These are phyloP conservation scores for Gyrodon lividus DNA, from an alignment of 768 basidiomycete genomes.

Conservation along the genomic window DNA sequence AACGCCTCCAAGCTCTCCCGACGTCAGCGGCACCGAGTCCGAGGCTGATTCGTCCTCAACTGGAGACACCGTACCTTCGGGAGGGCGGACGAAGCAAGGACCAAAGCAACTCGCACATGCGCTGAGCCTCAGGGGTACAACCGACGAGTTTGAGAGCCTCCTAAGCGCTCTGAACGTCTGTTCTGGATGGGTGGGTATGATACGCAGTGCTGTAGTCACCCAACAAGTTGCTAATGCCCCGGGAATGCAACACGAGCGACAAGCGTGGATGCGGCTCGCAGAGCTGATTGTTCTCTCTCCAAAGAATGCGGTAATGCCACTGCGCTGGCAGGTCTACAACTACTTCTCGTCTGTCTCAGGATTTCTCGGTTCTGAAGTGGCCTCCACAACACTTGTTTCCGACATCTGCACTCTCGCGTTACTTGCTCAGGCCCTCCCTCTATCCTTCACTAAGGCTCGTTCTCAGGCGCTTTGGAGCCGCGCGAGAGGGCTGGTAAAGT, in stretches of 20 bases:
- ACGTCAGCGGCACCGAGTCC: constrained; percentile 24
- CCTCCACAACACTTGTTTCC: constrained; percentile 38
- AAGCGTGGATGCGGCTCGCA: constrained; percentile 51
- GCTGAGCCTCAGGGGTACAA: constrained; percentile 35
- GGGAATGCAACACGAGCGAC: constrained; percentile 39
- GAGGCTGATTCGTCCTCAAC: constrained; percentile 31
- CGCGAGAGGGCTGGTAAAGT: constrained; percentile 26
- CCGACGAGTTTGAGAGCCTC: constrained; percentile 40
- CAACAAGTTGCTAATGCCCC: not conserved
- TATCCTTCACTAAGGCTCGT: constrained; percentile 36
- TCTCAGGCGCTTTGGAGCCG: constrained; percentile 47
- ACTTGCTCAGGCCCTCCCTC: constrained; percentile 44
- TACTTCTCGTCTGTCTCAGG: constrained; percentile 38
- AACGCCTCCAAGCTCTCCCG: constrained; percentile 30
- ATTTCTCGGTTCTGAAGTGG: not conserved
- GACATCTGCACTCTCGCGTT: constrained; percentile 61
- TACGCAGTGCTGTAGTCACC: constrained; percentile 26
- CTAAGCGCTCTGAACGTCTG: constrained; percentile 39
- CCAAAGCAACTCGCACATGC: constrained; percentile 24
- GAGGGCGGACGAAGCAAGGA: constrained; percentile 4
- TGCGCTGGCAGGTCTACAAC: constrained; percentile 56
- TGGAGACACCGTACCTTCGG: constrained; percentile 24
- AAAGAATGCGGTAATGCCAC: constrained; percentile 24
- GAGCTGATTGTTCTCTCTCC: constrained; percentile 43
- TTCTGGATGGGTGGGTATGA: constrained; percentile 36